Conservation (phyloP, 768 basidiomycete genomes). For the Mrakia hoshinonis region DNA sequence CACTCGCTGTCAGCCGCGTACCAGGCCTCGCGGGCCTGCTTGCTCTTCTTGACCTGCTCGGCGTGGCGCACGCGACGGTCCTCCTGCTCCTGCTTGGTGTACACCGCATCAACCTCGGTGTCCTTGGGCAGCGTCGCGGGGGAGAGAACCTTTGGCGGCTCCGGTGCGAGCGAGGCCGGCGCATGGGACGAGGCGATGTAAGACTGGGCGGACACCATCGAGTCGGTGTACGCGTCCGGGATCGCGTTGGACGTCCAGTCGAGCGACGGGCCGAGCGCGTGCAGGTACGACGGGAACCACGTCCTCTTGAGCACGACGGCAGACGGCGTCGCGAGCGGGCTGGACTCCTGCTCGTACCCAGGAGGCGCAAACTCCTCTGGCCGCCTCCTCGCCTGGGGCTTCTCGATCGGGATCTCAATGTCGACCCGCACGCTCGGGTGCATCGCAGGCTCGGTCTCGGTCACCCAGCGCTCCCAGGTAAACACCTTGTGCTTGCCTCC, state of each 20-base stretch:
- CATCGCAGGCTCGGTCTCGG: constrained; percentile 5
- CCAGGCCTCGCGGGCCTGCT: not conserved
- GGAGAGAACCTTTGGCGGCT: not conserved
- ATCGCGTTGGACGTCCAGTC: not conserved
- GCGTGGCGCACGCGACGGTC: not conserved
- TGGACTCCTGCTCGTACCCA: not conserved
- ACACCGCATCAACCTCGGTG: not conserved
- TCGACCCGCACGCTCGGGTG: constrained; percentile 3
- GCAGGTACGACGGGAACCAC: not conserved
- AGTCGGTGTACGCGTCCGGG: constrained; percentile 4
- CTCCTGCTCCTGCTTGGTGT: not conserved
- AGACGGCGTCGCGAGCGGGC: not conserved
- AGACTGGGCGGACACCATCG: not conserved
- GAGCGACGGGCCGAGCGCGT: not conserved
- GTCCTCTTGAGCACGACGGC: not conserved
- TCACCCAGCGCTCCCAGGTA: not conserved
- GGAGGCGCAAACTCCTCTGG: not conserved
- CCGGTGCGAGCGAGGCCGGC: not conserved
- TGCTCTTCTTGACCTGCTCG: not conserved
- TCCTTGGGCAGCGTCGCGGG: not conserved
- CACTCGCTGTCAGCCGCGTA: not conserved
- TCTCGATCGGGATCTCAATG: not conserved
- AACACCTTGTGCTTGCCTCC: not conserved
- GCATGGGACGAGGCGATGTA: not conserved
- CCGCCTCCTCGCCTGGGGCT: not conserved